Evolutionary conservation across 108 stramenopile genomes (phyloP), one percentile per base, ranked within the genome.

Genomic region (Pseudonitzschia multistriata): DNA sequence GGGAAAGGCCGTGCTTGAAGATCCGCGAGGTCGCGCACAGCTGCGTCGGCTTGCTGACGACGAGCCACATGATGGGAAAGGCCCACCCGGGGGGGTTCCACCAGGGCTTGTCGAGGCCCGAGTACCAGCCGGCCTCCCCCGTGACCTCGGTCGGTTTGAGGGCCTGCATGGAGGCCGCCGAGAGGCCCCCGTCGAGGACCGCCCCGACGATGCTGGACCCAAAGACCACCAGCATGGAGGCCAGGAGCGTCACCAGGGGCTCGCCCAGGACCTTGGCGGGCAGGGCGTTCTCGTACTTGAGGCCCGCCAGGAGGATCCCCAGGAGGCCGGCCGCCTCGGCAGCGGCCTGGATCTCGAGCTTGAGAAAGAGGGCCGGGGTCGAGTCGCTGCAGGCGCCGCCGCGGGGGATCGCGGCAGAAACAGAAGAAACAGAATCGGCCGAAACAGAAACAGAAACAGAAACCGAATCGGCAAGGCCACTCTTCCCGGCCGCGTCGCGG

Each of bases 11-110:
- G 36, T 35, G 60, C 36, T 65, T 64, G 29, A 74, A 24, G 14
- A 69, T 47, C 42, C 62, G 27, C 21, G 62, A 83, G 8, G 83
- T 66, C 3, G 88, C 88, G 30, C 73, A 57, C 27, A 83, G 55
- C 62, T 90, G 88, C 27, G 89, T 90, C 11, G 89, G 89, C 62
- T 90, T 90, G 66, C 81, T 76, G 17, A 90, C 76, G 66, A 90
- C 62, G 42, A 89, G 52, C 88, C 88, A 89, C 89, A 90, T 90
- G 63, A 90, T 83, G 11, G 89, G 86, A 73, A 90, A 90, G 34
- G 85, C 27, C 79, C 80, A 87, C 40, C 84, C 86, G 22, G 89
- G 89, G 13, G 89, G 89, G 67, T 85, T 85, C 82, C 82, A 90
- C 19, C 25, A 22, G 11, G 89, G 89, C 53, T 85, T 83, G 15